Conservation (phyloP, 169 alveolate genomes). For the Sarcocystis neurona region DNA sequence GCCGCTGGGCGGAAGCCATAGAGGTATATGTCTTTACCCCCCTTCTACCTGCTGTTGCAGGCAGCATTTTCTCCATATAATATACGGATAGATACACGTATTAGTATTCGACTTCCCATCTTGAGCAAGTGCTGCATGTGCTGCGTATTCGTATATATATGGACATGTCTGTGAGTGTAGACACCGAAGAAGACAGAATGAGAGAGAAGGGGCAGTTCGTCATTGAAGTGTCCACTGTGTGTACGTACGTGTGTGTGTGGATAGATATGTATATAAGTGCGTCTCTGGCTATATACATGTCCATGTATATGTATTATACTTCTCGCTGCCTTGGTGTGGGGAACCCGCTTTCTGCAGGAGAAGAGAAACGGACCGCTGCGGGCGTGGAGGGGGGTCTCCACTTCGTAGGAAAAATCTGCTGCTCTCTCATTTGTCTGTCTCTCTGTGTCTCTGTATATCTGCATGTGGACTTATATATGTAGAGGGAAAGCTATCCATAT, state of each 20-base stretch:
- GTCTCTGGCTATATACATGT: background rate
- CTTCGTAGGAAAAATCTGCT: too few relatives aligned
- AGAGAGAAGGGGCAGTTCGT: background rate
- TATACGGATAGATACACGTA: too few relatives aligned
- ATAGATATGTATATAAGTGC: background rate
- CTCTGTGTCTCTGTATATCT: background rate
- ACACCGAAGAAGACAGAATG: too few relatives aligned
- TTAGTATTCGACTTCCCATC: too few relatives aligned
- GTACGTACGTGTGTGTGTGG: background rate
- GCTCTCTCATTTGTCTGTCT: background rate
- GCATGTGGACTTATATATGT: background rate
- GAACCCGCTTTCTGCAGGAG: too few relatives aligned
- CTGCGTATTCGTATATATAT: background rate
- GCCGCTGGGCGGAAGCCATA: constrained; percentile 46
- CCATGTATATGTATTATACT: background rate
- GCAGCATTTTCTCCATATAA: too few relatives aligned
- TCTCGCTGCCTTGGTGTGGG: too few relatives aligned
- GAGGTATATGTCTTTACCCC: background rate
- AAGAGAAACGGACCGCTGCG: too few relatives aligned
- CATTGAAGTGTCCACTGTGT: background rate
- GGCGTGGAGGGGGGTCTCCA: too few relatives aligned
- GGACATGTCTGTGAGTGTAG: background rate
- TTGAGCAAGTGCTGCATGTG: too few relatives aligned
- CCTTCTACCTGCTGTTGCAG: background rate
- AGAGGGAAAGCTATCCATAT: background rate